Evolutionary conservation across 306 rosid species (phyloP).

Genomic region (Rosa multiflora): DNA sequence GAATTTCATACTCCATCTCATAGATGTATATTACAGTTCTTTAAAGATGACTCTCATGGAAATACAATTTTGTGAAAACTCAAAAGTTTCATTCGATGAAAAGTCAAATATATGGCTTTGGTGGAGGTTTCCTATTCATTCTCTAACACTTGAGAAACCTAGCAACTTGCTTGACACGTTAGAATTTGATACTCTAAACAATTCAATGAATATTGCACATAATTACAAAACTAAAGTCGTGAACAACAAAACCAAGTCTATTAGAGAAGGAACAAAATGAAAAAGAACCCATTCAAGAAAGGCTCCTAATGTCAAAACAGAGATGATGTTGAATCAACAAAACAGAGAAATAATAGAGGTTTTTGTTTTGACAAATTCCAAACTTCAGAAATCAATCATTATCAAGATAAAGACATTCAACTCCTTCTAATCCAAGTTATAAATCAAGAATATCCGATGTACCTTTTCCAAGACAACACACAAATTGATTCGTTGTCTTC

Average conservation of each 20-base stretch:
- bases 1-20: neutral
- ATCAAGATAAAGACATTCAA: too few relatives aligned
- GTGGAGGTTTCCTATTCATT: neutral
- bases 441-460: too few relatives aligned
- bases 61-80: neutral
- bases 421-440: too few relatives aligned
- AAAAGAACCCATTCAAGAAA: slow-evolving; percentile 5
- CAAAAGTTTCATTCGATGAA: neutral
- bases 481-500: too few relatives aligned
- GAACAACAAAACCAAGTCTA: too few relatives aligned
- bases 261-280: neutral
- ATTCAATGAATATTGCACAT: too few relatives aligned
- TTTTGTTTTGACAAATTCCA: too few relatives aligned
- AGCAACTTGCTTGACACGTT: neutral
- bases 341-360: too few relatives aligned
- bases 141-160: neutral
- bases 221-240: neutral
- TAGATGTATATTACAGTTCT: neutral
- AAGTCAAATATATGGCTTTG: neutral
- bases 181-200: neutral
- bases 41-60: neutral
- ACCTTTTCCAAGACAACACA: too few relatives aligned
- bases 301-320: neutral
- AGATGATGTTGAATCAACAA: too few relatives aligned
- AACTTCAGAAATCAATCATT: too few relatives aligned